Evolutionary conservation across 176 grass and related monocot genomes (phyloP).

Genomic region (Juncus effusus): DNA sequence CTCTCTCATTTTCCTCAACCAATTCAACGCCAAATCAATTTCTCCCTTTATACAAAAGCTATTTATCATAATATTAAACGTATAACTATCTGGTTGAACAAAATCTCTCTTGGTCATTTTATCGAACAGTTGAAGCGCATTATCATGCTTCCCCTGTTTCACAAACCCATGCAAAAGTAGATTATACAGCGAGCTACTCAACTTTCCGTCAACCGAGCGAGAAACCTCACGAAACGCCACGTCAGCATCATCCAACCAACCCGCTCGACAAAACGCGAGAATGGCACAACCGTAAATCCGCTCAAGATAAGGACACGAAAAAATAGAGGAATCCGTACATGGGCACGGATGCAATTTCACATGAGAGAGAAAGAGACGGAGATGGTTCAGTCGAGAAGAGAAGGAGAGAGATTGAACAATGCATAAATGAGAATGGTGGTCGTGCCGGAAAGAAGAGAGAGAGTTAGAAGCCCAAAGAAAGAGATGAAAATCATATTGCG

Average conservation of each 20-base stretch:
- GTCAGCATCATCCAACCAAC: conserved; percentile 40
- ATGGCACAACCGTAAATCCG: conserved; percentile 55
- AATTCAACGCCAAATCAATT: conserved; percentile 48
- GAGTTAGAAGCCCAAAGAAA: conserved; percentile 42
- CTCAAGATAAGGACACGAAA: conserved; percentile 62
- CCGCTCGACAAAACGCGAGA: conserved; percentile 54
- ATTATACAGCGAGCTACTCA: conserved; percentile 57
- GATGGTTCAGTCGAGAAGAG: conserved; percentile 47
- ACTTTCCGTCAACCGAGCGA: conserved; percentile 46
- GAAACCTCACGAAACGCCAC: conserved; percentile 38
- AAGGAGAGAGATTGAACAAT: conserved; percentile 41
- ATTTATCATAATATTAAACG: conserved; percentile 77
- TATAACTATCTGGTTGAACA: conserved; percentile 45
- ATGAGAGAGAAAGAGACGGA: conserved; percentile 44
- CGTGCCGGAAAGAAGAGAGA: conserved; percentile 54
- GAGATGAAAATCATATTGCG: conserved; percentile 61
- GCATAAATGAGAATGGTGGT: conserved; percentile 52
- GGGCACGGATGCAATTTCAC: conserved; percentile 53
- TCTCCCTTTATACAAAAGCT: conserved; percentile 41
- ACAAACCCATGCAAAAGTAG: conserved; percentile 49
- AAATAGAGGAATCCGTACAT: conserved; percentile 64
- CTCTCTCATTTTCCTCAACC: conserved; percentile 57
- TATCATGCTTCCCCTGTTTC: conserved; percentile 35
- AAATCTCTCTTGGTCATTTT: conserved; percentile 52
- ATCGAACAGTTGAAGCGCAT: conserved; percentile 44